Evolutionary conservation across 2,329 filamentous ascomycete genomes (phyloP), one percentile per base, ranked within the genome.

Genomic region (Stachybotrys echinatus): DNA sequence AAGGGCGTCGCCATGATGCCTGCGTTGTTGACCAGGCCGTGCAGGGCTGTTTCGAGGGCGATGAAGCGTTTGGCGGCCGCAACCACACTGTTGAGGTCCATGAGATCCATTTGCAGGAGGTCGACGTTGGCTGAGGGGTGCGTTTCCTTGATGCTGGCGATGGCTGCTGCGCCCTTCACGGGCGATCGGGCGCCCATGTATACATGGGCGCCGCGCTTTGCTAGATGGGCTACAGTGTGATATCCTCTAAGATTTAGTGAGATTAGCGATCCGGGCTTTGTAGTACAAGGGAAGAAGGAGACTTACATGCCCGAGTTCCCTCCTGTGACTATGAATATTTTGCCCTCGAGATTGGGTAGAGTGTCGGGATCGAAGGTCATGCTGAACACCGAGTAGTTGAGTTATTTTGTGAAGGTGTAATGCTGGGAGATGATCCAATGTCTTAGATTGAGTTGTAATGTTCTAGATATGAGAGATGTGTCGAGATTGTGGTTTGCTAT

Each of bases 11-110:
- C 68, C 70, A 72, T 72, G 43, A 73, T 63, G 6, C 68, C 70
- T 0, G 71, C 70, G 51, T 70, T 71, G 51, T 72, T 72, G 40
- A 73, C 61, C 8, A 74, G 47, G 55, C 62, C 57, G 69, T 71
- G 57, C 64, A 63, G 42, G 23, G 53, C 49, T 22, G 57, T 54
- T 53, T 69, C 62, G 17, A 55, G 48, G 22, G 54, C 34, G 27
- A 62, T 57, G 22, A 72, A 57, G 40, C 52, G 54, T 42, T 61
- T 60, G 4, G 67, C 65, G 1, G 68, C 70, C 2, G 61, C 55
- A 19, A 68, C 60, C 34, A 73, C 67, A 50, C 58, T 70, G 46
- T 55, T 19, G 23, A 74, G 42, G 4, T 21, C 4, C 22, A 23
- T 44, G 19, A 22, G 19, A 20, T 44, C 42, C n/a, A 44, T 22